Evolutionary conservation across 129 eudicot species (phyloP).

Genomic region (Flaveria linearis): DNA sequence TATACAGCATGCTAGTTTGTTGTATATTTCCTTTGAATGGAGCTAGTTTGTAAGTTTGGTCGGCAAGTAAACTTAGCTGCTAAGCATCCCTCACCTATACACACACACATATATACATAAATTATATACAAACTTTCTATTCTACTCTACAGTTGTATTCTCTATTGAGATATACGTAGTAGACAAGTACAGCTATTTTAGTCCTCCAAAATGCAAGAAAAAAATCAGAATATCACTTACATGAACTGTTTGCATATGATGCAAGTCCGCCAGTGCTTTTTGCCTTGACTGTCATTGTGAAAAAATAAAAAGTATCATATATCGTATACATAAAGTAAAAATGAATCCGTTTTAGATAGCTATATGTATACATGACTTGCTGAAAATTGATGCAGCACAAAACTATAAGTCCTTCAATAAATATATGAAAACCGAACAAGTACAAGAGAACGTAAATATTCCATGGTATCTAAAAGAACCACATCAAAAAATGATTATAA

Average conservation of each 20-base stretch:
- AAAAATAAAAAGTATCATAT: conserved; percentile 19
- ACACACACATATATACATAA: too few relatives aligned
- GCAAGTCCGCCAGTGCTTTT: conserved; percentile 83
- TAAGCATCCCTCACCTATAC: background rate
- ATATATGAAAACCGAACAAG: background rate
- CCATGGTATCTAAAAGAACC: background rate
- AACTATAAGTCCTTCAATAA: background rate
- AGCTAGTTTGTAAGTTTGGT: too few relatives aligned
- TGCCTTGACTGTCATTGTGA: conserved; percentile 78
- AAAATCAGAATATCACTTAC: conserved; percentile 51
- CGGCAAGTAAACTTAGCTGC: background rate
- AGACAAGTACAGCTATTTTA: background rate
- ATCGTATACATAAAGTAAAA: conserved; percentile 15
- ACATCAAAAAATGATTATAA: background rate
- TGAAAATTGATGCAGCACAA: background rate
- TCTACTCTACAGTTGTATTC: background rate
- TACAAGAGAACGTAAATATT: background rate
- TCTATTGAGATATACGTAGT: background rate
- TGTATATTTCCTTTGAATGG: too few relatives aligned
- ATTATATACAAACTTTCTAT: background rate
- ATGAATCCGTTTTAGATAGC: background rate
- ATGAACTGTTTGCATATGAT: conserved; percentile 77
- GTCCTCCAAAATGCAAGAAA: background rate
- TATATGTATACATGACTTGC: background rate
- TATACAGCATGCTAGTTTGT: too few relatives aligned